Evolutionary conservation across 768 basidiomycete genomes (phyloP), one percentile per base, ranked within the genome.

Genomic region (Auricularia sp.): DNA sequence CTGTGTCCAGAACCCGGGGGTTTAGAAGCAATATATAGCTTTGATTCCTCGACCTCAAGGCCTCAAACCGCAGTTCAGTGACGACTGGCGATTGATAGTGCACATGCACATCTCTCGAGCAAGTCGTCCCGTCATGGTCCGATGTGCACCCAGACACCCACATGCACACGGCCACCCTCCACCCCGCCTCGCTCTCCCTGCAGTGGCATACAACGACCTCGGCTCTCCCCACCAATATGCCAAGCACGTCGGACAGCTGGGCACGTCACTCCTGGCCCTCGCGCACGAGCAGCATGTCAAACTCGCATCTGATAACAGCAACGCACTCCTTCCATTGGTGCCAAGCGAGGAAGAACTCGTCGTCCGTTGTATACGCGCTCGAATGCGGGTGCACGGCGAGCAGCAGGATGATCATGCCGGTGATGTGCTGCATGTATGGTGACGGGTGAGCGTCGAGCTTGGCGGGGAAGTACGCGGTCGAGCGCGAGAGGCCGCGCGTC

Each of bases 181-280:
- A 99, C 69, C 92, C 91, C 2, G 83, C 84, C 54, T 86, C 90
- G 2, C 90, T 80, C 64, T 95, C 93, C 59, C 82, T 80, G 66
- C 89, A 87, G 6, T 91, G 84, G 21, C 85, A 83, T 68, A 88
- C 81, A 1, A 98, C 77, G 34, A 87, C 80, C 16, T 88, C 85
- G 21, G 79, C 77, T 12, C 90, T 82, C 3, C 96, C 96, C 72
- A 91, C 88, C 66, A 98, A 76, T 60, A 93, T 82, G n/a, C 86
- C 86, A 16, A 91, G 80, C 42, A 93, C 84, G 68, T 91, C 88
- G 68, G 88, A 88, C 58, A 91, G 71, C 36, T 82, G 78, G 64
- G 88, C 87, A 88, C 90, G 91, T 90, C 90, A 92, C 69, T 91
- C 85, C n/a, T 88, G 87, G 12, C 90, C 78, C 44, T 81, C 80